Evolutionary conservation across 139 green algal genomes (phyloP), one percentile per base, ranked within the genome.

Genomic region (Zygnema cylindricum): DNA sequence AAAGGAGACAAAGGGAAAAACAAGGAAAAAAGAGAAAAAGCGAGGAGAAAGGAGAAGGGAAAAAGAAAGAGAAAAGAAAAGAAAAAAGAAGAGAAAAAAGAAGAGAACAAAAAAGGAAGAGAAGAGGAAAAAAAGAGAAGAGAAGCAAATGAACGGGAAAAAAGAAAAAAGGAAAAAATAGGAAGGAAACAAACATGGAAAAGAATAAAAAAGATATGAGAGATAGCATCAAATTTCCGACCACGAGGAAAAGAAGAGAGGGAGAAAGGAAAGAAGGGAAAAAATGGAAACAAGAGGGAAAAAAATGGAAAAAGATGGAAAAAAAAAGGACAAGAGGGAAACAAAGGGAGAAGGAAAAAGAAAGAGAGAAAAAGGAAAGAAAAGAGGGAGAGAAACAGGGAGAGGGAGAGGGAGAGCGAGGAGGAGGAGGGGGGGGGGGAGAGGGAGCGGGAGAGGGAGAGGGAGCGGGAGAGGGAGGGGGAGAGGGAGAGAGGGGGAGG

Each of bases 61-160:
- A 1, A 69, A 41, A 77, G 75, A 82, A 41, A 69, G 35, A 82
- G 75, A 77, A 41, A 82, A 41, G 11, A 1, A 82, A 41, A 82
- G 75, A 77, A 1, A 32, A 25, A 82, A 2, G 3, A 41, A 63
- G 75, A 77, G 2, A 69, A 41, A 82, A 2, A 42, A 1, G 75
- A 41, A 32, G 71, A 21, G 11, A 11, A 11, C 43, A 11, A 11
- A 81, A 21, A 32, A 21, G 36, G 11, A 81, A 38, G 30, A 25
- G 30, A 35, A 30, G 30, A 73, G 57, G 57, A 25, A 35, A 30
- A 73, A 73, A 30, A 30, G 57, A 25, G 57, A 73, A 35, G 57
- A 25, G 57, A 73, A 30, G 30, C 57, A 73, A 25, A 35, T 73
- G 57, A 73, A 30, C 25, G 57, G 57, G 57, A 35, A 25, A 25